Conservation (phyloP, 495 filamentous ascomycete species). For the Neurospora tetrasperma region DNA sequence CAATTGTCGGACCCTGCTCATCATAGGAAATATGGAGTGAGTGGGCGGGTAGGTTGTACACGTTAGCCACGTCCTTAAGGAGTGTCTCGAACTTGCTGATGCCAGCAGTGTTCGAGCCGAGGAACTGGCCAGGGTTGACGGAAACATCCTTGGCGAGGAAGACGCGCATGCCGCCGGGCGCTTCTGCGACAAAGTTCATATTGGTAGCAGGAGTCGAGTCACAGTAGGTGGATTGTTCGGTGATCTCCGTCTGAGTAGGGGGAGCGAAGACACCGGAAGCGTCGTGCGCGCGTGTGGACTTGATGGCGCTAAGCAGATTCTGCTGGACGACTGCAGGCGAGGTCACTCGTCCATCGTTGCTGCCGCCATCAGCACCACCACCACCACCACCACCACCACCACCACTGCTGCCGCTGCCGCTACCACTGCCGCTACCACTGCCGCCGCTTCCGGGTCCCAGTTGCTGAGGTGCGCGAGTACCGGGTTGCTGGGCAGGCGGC, state of each 20-base stretch:
- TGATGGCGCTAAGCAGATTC: constrained; percentile 71
- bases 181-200: constrained; percentile 61
- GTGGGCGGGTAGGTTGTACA: constrained; percentile 55
- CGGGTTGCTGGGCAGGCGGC: not conserved
- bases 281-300: constrained; percentile 69
- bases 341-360: constrained; percentile 37
- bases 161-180: constrained; percentile 60
- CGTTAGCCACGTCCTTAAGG: constrained; percentile 54
- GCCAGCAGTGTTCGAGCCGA: constrained; percentile 47
- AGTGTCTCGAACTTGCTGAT: constrained; percentile 64
- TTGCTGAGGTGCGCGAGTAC: not conserved
- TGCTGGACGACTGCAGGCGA: constrained; percentile 45
- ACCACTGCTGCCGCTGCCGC: not conserved
- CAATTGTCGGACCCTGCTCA: constrained; percentile 66
- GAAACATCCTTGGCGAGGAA: constrained; percentile 51
- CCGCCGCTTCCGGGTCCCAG: not conserved
- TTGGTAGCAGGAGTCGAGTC: constrained; percentile 73
- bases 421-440: not conserved
- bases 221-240: constrained; percentile 83
- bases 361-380: not conserved
- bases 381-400: not conserved
- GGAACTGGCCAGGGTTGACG: constrained; percentile 43
- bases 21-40: constrained; percentile 83
- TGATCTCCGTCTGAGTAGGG: constrained; percentile 61
- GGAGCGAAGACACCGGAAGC: constrained; percentile 58